Evolutionary conservation across 805 yeast genomes (phyloP), one percentile per base, ranked within the genome.

Genomic region (Metschnikowia borealis): DNA sequence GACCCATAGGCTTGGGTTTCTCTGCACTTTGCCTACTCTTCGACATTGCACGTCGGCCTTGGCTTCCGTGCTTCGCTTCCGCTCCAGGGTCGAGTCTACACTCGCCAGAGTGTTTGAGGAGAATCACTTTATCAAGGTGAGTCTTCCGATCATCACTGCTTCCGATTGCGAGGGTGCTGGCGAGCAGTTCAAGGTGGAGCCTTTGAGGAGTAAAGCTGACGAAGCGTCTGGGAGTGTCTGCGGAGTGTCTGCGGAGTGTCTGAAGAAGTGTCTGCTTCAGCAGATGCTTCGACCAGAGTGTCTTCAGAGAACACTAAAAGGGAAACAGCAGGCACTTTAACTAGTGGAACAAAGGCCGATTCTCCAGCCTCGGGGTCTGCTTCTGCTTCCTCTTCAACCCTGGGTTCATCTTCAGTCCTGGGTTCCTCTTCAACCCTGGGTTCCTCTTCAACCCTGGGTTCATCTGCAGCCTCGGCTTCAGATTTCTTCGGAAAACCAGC

Each of bases 91-190:
- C 1, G 89, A 89, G 56, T 55, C 69, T 1, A 65, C 72, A 31
- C 58, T 90, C 6, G 67, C 75, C 38, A 70, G 70, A 2, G 88
- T 80, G 58, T 88, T 89, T 64, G 68, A 73, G 17, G 49, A 61
- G 0, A 58, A 76, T 17, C 78, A 78, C 13, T 89, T 88, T 56
- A 68, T 75, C 13, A 91, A 89, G 69, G 89, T 88, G 0, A 74
- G 83, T 23, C 96, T 98, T 3, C 99, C 99, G 6, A 59, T 92
- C 11, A 69, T 92, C 20, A 94, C 99, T 0, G 75, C 88, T 10
- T 82, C 95, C 1, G 99, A 94, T 65, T 92, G 98, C 64, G 99
- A 94, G 69, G 98, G 99, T 15, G 97, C 96, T 3, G 98, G 98
- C 4, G 98, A 94, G 63, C 80, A 87, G 54, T 94, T 94, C 57